Percentiles rank a stretch among this genome's conserved stretches.
Evolutionary conservation across 495 filamentous ascomycete species (phyloP).

Genomic region (Aspergillus kassunensis): DNA sequence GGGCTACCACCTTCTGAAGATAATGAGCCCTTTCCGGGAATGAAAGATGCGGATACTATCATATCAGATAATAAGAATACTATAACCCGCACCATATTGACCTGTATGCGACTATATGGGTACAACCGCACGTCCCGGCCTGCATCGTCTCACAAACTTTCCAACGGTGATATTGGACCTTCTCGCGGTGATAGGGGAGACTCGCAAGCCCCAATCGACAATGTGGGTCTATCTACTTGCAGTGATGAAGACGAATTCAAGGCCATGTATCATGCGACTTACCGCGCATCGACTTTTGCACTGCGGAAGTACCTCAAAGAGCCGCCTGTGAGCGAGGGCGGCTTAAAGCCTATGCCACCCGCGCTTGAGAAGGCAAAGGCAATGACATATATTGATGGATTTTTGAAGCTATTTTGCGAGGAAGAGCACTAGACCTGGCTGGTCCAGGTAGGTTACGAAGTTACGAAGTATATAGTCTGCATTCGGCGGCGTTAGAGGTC

Average conservation of each 20-base stretch:
- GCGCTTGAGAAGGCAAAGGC: conserved; percentile 40
- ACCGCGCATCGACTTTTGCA: conserved; percentile 56
- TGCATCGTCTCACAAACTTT: conserved; percentile 15
- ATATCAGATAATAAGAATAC: conserved; percentile 41
- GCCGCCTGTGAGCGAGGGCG: background rate
- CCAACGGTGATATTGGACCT: conserved; percentile 17
- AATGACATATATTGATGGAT: conserved; percentile 45
- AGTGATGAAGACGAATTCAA: conserved; percentile 60
- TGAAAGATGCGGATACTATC: conserved; percentile 33
- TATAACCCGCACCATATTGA: conserved; percentile 49
- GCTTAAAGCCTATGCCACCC: conserved; percentile 17
- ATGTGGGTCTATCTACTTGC: conserved; percentile 4
- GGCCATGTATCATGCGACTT: conserved; percentile 61
- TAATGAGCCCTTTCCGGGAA: conserved; percentile 14
- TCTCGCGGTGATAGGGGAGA: conserved; percentile 13
- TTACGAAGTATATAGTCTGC: conserved; percentile 17
- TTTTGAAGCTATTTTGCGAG: conserved; percentile 43
- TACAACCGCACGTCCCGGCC: conserved; percentile 45
- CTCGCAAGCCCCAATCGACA: conserved; percentile 5
- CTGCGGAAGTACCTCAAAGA: conserved; percentile 48
- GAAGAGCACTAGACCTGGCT: conserved; percentile 30
- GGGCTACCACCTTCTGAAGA: conserved; percentile 16
- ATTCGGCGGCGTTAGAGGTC: background rate
- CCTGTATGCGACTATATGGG: conserved; percentile 62
- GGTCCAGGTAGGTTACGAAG: conserved; percentile 21